These are phyloP conservation scores for Podila minutissima DNA, from an alignment of 192 early-diverging fungal species.

Conservation along the genomic window DNA sequence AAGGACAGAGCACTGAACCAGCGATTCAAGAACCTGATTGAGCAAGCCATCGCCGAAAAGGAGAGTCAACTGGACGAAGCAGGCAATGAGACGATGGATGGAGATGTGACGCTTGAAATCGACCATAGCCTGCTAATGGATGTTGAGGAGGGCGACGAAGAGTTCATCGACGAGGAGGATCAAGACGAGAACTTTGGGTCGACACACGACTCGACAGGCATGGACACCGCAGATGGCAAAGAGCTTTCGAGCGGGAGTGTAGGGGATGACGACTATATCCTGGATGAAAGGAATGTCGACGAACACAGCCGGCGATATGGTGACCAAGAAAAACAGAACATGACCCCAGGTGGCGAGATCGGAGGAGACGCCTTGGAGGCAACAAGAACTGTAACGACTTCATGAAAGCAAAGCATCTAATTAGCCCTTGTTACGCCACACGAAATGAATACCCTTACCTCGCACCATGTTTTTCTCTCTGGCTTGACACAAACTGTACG, in stretches of 20 bases:
- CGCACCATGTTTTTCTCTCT: not conserved
- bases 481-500: not conserved
- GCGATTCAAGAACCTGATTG: slow-evolving; percentile 41
- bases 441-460: no score
- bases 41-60: slow-evolving; percentile 45
- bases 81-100: slow-evolving; percentile 28
- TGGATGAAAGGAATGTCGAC: no score
- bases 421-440: not conserved
- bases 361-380: not conserved
- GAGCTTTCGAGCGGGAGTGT: not conserved
- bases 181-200: not conserved
- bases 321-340: not conserved
- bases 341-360: not conserved
- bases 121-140: slow-evolving; percentile 33
- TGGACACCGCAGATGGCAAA: not conserved
- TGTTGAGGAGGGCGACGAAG: slow-evolving; percentile 5
- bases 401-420: not conserved
- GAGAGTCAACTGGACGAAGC: slow-evolving; percentile 26
- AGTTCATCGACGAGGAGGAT: not conserved
- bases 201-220: not conserved
- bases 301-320: not conserved
- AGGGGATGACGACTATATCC: not conserved
- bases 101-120: slow-evolving; percentile 35
- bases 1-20: slow-evolving; percentile 30
- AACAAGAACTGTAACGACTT: not conserved